Conservation (phyloP, 1,139 yeast genomes). For the Candida dubliniensis region DNA sequence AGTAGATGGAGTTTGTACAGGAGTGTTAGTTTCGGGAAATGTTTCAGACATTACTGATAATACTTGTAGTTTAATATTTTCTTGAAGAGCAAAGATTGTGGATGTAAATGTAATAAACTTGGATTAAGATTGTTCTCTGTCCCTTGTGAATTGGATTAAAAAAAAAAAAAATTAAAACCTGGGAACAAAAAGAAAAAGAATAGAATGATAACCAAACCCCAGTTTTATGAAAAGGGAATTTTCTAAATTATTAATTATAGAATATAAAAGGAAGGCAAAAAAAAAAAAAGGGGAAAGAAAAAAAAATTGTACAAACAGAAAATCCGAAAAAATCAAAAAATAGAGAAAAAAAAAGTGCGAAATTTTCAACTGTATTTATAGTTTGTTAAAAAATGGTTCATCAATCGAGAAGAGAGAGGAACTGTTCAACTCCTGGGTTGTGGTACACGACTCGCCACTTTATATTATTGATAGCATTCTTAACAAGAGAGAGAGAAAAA, state of each 20-base stretch:
- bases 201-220: too few relatives aligned
- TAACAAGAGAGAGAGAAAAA: background rate
- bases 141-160: too few relatives aligned
- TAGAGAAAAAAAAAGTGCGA: constrained; percentile 3
- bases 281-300: background rate
- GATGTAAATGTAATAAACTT: background rate
- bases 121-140: too few relatives aligned
- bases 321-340: constrained; percentile 1
- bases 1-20: constrained; percentile 44
- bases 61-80: too few relatives aligned
- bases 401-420: background rate
- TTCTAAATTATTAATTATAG: too few relatives aligned
- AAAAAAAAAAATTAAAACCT: too few relatives aligned
- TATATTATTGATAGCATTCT: constrained; percentile 1
- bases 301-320: background rate
- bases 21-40: constrained; percentile 31
- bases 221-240: too few relatives aligned
- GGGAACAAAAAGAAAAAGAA: too few relatives aligned
- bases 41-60: constrained; percentile 18
- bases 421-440: background rate
- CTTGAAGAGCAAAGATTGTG: background rate
- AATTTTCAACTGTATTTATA: constrained; percentile 5
- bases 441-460: constrained; percentile 2
- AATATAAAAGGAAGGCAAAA: background rate
- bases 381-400: background rate